Evolutionary conservation across 2,329 filamentous ascomycete genomes (phyloP).

Genomic region (Trichoderma gracile): DNA sequence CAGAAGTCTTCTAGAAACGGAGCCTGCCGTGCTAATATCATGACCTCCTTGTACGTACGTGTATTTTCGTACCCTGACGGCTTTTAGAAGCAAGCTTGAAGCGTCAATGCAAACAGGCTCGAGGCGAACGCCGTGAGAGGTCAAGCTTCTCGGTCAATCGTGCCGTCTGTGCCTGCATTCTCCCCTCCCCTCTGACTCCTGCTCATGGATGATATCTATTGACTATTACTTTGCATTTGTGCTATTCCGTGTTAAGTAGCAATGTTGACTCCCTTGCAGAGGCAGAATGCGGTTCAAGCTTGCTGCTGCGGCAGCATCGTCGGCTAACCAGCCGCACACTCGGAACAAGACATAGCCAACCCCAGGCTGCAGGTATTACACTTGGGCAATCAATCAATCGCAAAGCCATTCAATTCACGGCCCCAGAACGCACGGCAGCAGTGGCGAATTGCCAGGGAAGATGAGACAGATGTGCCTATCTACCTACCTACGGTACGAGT

Average conservation of each 20-base stretch:
- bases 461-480: not conserved
- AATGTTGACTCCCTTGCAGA: too few species aligned
- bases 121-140: slow-evolving; percentile 2
- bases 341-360: not conserved
- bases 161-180: not conserved
- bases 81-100: too few species aligned
- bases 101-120: slow-evolving; percentile 7
- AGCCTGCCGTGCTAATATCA: not conserved
- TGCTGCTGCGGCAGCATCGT: not conserved
- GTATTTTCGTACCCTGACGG: too few species aligned
- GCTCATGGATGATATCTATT: not conserved
- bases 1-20: slow-evolving; percentile 18
- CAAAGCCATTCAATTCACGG: not conserved
- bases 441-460: slow-evolving; percentile 13
- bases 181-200: slow-evolving; percentile 2
- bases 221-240: too few species aligned
- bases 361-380: not conserved
- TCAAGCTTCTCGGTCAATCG: not conserved
- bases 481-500: too few species aligned
- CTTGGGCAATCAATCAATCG: not conserved
- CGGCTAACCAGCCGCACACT: not conserved
- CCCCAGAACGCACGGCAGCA: not conserved
- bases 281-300: not conserved
- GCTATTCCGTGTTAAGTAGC: too few species aligned
- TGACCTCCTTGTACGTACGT: too few species aligned